Conservation (phyloP, 805 yeast genomes). For the Danielozyma ontarioensis region DNA sequence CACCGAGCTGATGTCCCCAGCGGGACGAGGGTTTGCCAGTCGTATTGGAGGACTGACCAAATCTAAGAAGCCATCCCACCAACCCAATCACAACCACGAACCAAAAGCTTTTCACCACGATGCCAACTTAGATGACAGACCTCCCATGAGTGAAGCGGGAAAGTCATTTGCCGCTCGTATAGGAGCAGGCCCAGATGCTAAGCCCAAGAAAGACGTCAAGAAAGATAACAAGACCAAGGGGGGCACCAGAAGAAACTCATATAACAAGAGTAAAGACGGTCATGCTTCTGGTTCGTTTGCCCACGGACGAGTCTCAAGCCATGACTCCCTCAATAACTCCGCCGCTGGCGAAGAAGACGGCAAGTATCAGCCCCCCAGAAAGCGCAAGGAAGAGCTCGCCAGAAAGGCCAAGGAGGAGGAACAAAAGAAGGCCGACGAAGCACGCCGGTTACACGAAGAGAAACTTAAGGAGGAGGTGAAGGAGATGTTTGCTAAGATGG, state of each 20-base stretch:
- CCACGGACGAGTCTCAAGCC: slow-evolving; percentile 2
- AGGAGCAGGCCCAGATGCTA: slow-evolving; percentile 5
- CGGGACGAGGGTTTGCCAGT: neutral
- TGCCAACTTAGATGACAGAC: slow-evolving; percentile 8
- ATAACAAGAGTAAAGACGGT: too few relatives aligned
- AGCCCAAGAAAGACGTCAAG: slow-evolving; percentile 1
- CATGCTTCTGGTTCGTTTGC: too few relatives aligned
- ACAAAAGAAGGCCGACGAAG: slow-evolving; percentile 6
- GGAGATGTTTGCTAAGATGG: slow-evolving; percentile 23
- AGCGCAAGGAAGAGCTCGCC: slow-evolving; percentile 3
- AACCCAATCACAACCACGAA: neutral
- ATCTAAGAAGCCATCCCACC: neutral
- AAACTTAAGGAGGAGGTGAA: slow-evolving; percentile 20
- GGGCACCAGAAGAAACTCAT: slow-evolving; percentile 1
- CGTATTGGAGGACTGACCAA: neutral
- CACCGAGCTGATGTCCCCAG: neutral
- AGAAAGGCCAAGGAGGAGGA: slow-evolving; percentile 5
- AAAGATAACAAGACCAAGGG: slow-evolving; percentile 2
- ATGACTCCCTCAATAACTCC: slow-evolving; percentile 2
- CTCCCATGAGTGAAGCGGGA: slow-evolving; percentile 28
- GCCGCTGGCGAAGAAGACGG: slow-evolving; percentile 5
- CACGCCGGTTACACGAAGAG: slow-evolving; percentile 6
- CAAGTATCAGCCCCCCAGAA: slow-evolving; percentile 5
- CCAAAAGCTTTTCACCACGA: neutral
- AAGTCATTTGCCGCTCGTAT: slow-evolving; percentile 27